Conservation (phyloP, 1,284 basidiomycete species). For the Trichosporon sp. region DNA sequence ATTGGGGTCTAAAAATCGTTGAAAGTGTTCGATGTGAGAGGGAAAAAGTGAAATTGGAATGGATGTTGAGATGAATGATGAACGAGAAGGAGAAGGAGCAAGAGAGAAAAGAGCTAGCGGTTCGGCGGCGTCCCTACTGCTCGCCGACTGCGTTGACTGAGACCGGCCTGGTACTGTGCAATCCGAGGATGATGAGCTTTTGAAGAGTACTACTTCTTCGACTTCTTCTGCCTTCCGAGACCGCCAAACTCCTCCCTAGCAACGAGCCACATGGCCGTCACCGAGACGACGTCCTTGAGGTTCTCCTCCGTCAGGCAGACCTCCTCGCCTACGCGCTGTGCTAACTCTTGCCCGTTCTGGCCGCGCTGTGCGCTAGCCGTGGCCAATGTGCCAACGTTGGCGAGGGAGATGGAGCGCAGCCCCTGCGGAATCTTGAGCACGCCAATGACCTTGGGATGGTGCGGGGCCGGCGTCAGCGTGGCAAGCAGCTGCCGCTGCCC, state of each 20-base stretch:
- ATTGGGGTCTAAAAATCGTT: background rate
- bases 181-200: no score
- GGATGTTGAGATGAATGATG: background rate
- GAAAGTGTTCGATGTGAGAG: background rate
- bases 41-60: background rate
- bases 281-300: conserved; percentile 85
- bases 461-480: conserved; percentile 82
- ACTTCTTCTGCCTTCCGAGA: conserved; percentile 62
- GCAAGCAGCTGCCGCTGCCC: conserved; percentile 50
- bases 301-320: conserved; percentile 77
- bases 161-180: no score
- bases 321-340: conserved; percentile 43
- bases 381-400: conserved; percentile 8
- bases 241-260: conserved; percentile 89
- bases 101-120: no score
- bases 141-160: no score
- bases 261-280: conserved; percentile 84
- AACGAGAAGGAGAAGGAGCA: background rate
- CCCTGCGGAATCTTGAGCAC: conserved; percentile 84
- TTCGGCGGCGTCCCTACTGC: no score
- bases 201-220: conserved; percentile 4
- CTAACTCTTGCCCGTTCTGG: conserved; percentile 12
- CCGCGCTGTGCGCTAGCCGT: background rate
- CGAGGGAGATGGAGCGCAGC: conserved; percentile 61
- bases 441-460: conserved; percentile 91